Conservation (phyloP, 148 eudicot species). For the Vaccinium macrocarpon region DNA sequence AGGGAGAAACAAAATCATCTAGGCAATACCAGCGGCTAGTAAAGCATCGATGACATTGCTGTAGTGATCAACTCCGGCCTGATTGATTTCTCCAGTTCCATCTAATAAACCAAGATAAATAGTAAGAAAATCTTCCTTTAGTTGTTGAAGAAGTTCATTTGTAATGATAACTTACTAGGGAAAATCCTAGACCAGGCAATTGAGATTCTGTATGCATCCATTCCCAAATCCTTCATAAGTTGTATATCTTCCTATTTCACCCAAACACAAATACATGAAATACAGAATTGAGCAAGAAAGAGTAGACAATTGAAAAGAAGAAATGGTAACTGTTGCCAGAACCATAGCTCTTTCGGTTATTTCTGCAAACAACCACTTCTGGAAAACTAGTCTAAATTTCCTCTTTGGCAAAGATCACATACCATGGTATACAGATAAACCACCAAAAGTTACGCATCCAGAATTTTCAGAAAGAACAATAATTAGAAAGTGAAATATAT, state of each 20-base stretch:
- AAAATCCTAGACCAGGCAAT: conserved; percentile 92
- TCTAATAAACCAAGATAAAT: conserved; percentile 32
- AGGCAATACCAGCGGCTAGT: conserved; percentile 51
- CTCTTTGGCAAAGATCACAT: not conserved
- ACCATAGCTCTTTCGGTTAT: not conserved
- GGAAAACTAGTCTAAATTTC: not conserved
- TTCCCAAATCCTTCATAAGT: conserved; percentile 87
- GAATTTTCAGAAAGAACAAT: not conserved
- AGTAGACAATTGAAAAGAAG: not conserved
- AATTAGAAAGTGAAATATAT: not conserved
- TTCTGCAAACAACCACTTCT: not conserved
- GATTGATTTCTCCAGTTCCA: conserved; percentile 82
- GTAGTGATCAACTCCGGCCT: conserved; percentile 90
- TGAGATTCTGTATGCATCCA: conserved; percentile 88
- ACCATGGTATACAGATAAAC: not conserved
- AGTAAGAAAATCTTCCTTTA: not conserved
- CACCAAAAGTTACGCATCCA: not conserved
- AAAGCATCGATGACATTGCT: conserved; percentile 78
- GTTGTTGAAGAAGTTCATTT: not conserved
- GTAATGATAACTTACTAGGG: conserved; percentile 52
- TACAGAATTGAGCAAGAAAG: not conserved
- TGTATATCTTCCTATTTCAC: conserved; percentile 66
- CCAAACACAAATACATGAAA: not conserved
- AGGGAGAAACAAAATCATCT: not conserved
- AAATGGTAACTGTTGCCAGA: not conserved